Conservation (phyloP, 2,329 filamentous ascomycete species). For the Aspergillus brasiliensis region DNA sequence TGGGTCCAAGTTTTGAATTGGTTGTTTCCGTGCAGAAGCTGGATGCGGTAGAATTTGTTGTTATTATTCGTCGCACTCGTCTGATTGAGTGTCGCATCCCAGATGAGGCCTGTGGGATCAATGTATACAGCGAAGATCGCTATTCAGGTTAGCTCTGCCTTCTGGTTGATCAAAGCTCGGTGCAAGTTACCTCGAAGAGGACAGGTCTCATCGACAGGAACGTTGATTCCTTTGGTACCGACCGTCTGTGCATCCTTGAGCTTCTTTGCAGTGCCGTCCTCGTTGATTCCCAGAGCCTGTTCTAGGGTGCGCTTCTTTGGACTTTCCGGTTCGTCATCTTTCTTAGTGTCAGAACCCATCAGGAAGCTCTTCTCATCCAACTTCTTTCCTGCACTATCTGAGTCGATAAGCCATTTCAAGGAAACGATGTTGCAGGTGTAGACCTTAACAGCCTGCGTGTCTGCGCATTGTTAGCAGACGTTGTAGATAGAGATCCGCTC, state of each 20-base stretch:
- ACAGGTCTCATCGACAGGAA: constrained; percentile 51
- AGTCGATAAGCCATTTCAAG: constrained; percentile 65
- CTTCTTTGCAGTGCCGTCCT: constrained; percentile 34
- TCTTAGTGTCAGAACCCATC: constrained; percentile 23
- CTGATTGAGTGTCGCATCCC: constrained; percentile 78
- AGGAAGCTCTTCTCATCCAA: constrained; percentile 44
- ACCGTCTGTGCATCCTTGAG: constrained; percentile 50
- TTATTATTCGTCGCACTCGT: constrained; percentile 72
- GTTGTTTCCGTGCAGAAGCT: constrained; percentile 53
- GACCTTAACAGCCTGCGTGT: constrained; percentile 49
- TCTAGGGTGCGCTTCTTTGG: constrained; percentile 33
- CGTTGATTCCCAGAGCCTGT: constrained; percentile 23
- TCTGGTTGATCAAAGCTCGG: neutral
- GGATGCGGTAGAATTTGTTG: constrained; percentile 81
- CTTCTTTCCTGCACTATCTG: constrained; percentile 46
- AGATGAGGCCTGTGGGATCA: constrained; percentile 67
- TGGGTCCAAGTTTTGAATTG: constrained; percentile 69
- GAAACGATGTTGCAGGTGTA: constrained; percentile 58
- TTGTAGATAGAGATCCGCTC: constrained; percentile 36
- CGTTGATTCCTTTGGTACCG: constrained; percentile 43
- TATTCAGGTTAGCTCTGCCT: neutral
- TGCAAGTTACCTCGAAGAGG: neutral
- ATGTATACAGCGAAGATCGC: constrained; percentile 60
- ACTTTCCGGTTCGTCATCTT: constrained; percentile 28
- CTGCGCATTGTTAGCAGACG: constrained; percentile 38